Base-by-base conservation (phyloP, 2,329 filamentous ascomycete genomes). In the Pseudogymnoascus sp. region DNA sequence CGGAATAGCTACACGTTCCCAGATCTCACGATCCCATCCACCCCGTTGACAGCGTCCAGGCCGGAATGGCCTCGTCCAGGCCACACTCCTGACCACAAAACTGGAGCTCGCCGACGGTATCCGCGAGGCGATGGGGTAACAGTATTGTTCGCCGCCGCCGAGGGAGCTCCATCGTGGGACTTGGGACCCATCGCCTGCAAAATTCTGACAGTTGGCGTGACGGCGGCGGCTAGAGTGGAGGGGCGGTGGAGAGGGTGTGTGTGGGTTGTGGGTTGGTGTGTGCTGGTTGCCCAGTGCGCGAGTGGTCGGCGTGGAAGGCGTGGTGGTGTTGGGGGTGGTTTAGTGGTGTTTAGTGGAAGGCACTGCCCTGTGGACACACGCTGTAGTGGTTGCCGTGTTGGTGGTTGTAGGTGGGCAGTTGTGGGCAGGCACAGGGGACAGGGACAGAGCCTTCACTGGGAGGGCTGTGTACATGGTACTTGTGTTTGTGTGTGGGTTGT, bases 171-270 rank as follows among this genome's bases (percentile, higher is more conserved):
- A 53, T 53, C 43, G 43, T 53, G 41, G 47, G 28, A 28, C 15
- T n/a, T 53, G 41, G 47, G 28, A 28, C 15, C 28, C 47, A 53
- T 53, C 4, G 28, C 15, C 15, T 33, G 47, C 41, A 47, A 53
- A 53, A 53, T 53, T 53, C 28, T 53, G 47, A 53, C 47, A 53
- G 47, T 53, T 53, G 47, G 39, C 47, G 47, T 53, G 47, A 53
- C 47, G 28, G 47, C 47, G 47, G 28, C 47, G 47, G 47, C 5
- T 33, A 53, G 47, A 14, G 8, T 18, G 15, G 47, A 53, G 25
- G 28, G 47, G 47, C 38, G 38, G 38, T 41, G 38, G 38, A 41
- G 38, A 20, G 5, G 18, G 8, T 25, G 22, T 25, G 22, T 25
- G 22, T 25, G 22, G 22, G 22, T 25, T 25, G 22, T 41, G 38